Conservation (phyloP, 1,284 basidiomycete species). For the Stygiomarasmius scandens region DNA sequence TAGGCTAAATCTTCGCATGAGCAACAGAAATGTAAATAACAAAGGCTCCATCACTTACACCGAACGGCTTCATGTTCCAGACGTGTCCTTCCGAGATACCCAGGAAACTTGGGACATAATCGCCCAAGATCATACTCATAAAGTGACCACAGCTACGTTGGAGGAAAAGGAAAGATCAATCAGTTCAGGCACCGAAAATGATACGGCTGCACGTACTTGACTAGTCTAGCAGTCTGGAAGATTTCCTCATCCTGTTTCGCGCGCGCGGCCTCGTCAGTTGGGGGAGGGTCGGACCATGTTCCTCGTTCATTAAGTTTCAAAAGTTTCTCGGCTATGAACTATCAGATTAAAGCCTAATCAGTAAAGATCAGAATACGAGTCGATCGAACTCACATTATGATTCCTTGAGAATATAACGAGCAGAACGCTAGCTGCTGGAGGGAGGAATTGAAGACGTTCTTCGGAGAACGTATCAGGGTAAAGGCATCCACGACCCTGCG, state of each 20-base stretch:
- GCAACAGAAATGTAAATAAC: background rate
- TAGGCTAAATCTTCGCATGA: slow-evolving; percentile 24
- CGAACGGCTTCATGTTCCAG: slow-evolving; percentile 47
- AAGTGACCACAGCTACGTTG: slow-evolving; percentile 41
- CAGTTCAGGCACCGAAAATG: too few relatives aligned
- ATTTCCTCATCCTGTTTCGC: slow-evolving; percentile 52
- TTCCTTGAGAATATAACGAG: slow-evolving; percentile 54
- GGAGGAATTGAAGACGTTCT: slow-evolving; percentile 52
- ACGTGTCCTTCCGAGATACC: slow-evolving; percentile 45
- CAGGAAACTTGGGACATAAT: slow-evolving; percentile 52
- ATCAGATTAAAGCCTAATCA: background rate
- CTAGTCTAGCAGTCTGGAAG: slow-evolving; percentile 54
- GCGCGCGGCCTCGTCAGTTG: slow-evolving; percentile 29
- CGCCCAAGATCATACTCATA: slow-evolving; percentile 45
- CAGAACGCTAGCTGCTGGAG: slow-evolving; percentile 51
- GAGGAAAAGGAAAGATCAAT: background rate
- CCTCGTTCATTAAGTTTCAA: slow-evolving; percentile 54
- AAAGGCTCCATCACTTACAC: slow-evolving; percentile 26
- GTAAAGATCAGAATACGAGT: background rate
- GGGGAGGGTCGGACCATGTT: slow-evolving; percentile 40
- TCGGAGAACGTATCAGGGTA: slow-evolving; percentile 48
- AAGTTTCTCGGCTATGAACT: slow-evolving; percentile 55
- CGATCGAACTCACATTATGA: slow-evolving; percentile 43
- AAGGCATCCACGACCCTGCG: slow-evolving; percentile 42
- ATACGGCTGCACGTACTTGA: slow-evolving; percentile 44